These are phyloP conservation scores for Gossypium lobatum DNA, from an alignment of 441 rosid genomes.

Conservation along the genomic window DNA sequence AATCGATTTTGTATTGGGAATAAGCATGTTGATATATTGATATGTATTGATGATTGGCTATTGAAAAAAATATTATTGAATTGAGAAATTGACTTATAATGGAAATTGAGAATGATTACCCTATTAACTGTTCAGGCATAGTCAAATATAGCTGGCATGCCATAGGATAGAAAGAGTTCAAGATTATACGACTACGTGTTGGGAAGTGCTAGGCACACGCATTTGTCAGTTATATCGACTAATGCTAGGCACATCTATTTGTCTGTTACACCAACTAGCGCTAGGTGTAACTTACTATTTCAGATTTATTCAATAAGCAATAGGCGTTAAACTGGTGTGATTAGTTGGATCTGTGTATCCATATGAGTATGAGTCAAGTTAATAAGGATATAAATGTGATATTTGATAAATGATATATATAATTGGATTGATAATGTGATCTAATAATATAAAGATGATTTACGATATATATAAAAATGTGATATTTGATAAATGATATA, in stretches of 20 bases:
- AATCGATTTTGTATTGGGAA: neutral
- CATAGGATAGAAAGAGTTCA: neutral
- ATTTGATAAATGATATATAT: too few relatives aligned
- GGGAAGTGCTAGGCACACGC: neutral
- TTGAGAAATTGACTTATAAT: too few relatives aligned
- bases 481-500: too few relatives aligned
- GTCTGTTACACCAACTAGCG: neutral
- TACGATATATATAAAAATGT: too few relatives aligned
- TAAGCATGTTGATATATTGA: neutral
- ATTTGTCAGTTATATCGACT: neutral
- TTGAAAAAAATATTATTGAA: neutral
- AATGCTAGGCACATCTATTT: neutral
- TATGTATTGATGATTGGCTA: neutral
- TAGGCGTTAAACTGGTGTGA: neutral
- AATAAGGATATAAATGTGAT: neutral
- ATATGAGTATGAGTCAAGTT: too few relatives aligned
- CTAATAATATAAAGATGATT: neutral
- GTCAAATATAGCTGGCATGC: neutral
- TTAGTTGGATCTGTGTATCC: neutral
- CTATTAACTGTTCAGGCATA: neutral
- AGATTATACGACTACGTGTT: neutral
- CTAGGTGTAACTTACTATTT: neutral
- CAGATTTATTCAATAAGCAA: neutral
- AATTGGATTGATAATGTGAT: neutral
- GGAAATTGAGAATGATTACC: neutral